A percentile compares a stretch with the other conserved stretches of the same genome.
phyloP scores from a whole-genome alignment of 208 protist species.

The Sergeia podlipaevii region DNA sequence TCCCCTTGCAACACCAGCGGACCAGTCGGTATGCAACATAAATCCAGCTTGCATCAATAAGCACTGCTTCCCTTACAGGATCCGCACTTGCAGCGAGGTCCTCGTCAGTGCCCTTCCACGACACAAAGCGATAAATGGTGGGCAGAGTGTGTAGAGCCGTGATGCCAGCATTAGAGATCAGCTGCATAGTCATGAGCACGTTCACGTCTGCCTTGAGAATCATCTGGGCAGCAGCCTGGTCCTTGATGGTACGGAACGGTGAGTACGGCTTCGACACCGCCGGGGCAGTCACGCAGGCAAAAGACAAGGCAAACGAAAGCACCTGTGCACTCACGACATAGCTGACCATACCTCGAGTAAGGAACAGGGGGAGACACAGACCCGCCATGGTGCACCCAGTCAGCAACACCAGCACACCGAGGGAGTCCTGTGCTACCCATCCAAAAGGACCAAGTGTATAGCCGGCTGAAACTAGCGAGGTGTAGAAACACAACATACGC shows the following conservation, averaged over 20 bases:
- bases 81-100: slow-evolving; percentile 11
- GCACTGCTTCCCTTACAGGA: slow-evolving; percentile 53
- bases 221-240: slow-evolving; percentile 33
- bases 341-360: slow-evolving; percentile 83
- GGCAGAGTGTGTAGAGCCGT: slow-evolving; percentile 72
- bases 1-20: slow-evolving; percentile 20
- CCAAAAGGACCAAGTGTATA: slow-evolving; percentile 73
- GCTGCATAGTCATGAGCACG: slow-evolving; percentile 67
- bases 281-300: slow-evolving; percentile 45
- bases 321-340: slow-evolving; percentile 74
- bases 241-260: slow-evolving; percentile 24
- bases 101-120: slow-evolving; percentile 28
- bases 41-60: slow-evolving; percentile 51
- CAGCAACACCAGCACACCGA: slow-evolving; percentile 43
- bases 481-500: slow-evolving; percentile 38
- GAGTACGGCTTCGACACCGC: slow-evolving; percentile 13
- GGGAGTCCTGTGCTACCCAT: slow-evolving; percentile 68
- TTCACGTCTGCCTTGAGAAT: slow-evolving; percentile 63
- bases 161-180: slow-evolving; percentile 57
- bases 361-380: slow-evolving; percentile 60
- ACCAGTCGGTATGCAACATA: slow-evolving; percentile 66
- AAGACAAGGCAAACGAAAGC: slow-evolving; percentile 52
- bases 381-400: slow-evolving; percentile 67
- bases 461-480: slow-evolving; percentile 38
- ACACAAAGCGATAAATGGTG: slow-evolving; percentile 47